Base-by-base conservation (phyloP, 345 rosid genomes). In the Acer campestre region DNA sequence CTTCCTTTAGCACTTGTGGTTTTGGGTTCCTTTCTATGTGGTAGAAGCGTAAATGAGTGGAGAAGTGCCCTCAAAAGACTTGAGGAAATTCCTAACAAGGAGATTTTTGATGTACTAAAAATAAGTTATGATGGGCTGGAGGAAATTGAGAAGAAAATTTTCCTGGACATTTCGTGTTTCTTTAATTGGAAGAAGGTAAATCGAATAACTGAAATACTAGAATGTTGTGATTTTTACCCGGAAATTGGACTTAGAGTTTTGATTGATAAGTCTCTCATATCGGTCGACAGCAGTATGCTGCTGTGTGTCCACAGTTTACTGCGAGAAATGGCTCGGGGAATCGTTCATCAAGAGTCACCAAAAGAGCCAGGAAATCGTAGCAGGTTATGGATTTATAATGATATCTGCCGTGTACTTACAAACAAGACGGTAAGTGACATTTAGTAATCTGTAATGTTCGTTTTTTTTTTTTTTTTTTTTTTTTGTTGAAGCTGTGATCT, bases 1-100 rank as follows among this genome's bases (percentile, higher is more conserved):
- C 80, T 76, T 31, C 79, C 79, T 8, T 56, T 76, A 67, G 79
- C 74, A 68, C 79, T 67, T 38, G 40, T 53, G 40, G 80, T 77
- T 61, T 14, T 69, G 61, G 68, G 75, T 14, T 55, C 68, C 22
- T 68, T 16, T 40, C 67, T 77, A n/a, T 42, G 10, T 44, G 58
- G 67, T 38, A 69, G 40, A 63, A 38, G 48, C 13, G 10, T 56
- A 27, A 68, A 56, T 31, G 68, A 68, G 42, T 68, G 79, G 79
- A 29, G 29, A 68, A 68, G 67, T 61, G 42, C 38, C 38, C 16
- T 76, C 38, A 12, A 55, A 6, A 68, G 18, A 16, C 59, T 77
- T 4, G 61, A 58, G 61, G 58, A 42, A 9, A 46, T 22, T 17
- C 80, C 80, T 13, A 12, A 44, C 16, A 25, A 14, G 68, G 55